phyloP scores from a whole-genome alignment of 1,284 basidiomycete species.

The Leccinum pachyderme region DNA sequence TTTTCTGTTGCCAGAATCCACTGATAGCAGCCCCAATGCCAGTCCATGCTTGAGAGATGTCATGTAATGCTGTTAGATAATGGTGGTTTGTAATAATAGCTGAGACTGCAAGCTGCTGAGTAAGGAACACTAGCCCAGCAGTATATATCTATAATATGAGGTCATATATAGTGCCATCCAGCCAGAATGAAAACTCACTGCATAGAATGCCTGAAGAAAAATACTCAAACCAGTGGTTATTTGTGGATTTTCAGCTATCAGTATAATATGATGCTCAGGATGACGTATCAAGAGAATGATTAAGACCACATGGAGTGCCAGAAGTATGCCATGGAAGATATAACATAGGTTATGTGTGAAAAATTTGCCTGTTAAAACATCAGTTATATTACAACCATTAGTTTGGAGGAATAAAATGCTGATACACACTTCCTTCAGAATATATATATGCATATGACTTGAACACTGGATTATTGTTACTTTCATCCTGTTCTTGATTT shows the following conservation, averaged over 20 bases:
- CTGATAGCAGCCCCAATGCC: conserved; percentile 4
- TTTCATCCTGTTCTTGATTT: not conserved
- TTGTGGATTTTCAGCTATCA: not conserved
- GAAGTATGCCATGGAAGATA: conserved; percentile 1
- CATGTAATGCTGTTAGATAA: not conserved
- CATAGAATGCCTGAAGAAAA: conserved; percentile 1
- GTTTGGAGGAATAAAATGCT: no score
- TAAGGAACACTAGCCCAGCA: not conserved
- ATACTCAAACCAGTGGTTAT: conserved; percentile 1
- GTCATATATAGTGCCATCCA: no score
- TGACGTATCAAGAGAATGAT: not conserved
- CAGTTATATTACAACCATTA: not conserved
- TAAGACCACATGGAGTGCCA: conserved; percentile 4
- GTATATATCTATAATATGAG: not conserved
- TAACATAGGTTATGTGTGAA: not conserved
- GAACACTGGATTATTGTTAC: not conserved
- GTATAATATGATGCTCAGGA: conserved; percentile 4
- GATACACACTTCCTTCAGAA: not conserved
- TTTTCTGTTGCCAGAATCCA: conserved; percentile 4
- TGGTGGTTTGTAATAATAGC: not conserved
- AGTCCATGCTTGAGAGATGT: not conserved
- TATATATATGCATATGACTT: not conserved
- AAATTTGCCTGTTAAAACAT: not conserved
- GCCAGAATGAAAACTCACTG: not conserved
- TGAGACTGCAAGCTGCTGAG: not conserved